Evolutionary conservation across 768 basidiomycete species (phyloP).

Genomic region (Bullera alba): DNA sequence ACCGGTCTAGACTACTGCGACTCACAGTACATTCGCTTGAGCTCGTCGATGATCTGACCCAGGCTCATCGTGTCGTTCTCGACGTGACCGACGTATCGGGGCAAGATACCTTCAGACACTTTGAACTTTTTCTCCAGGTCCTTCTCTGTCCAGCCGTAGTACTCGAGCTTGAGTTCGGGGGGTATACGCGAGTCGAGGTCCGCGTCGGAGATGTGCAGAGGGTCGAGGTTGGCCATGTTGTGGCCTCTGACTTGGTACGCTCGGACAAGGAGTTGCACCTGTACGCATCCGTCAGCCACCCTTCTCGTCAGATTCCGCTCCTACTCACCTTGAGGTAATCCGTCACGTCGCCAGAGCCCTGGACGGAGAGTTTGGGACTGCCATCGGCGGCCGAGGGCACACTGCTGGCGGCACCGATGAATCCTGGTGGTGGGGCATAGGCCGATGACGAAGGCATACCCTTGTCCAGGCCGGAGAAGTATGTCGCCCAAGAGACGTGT

Average conservation of each 20-base stretch:
- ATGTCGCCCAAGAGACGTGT: slow-evolving; percentile 87
- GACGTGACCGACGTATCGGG: slow-evolving; percentile 84
- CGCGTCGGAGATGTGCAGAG: slow-evolving; percentile 82
- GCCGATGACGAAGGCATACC: slow-evolving; percentile 64
- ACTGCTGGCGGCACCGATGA: slow-evolving; percentile 51
- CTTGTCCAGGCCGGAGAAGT: slow-evolving; percentile 87
- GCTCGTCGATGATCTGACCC: slow-evolving; percentile 80
- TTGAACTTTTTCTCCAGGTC: slow-evolving; percentile 92
- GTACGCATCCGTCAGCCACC: slow-evolving; percentile 2
- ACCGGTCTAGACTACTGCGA: slow-evolving; percentile 11
- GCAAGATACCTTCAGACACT: slow-evolving; percentile 91
- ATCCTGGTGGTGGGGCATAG: slow-evolving; percentile 72
- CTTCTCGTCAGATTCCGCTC: neutral
- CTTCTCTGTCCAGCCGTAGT: slow-evolving; percentile 88
- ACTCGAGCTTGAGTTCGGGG: slow-evolving; percentile 84
- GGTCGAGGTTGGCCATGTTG: slow-evolving; percentile 90
- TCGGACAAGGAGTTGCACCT: slow-evolving; percentile 96
- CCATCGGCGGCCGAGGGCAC: slow-evolving; percentile 65
- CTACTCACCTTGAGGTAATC: slow-evolving; percentile 81
- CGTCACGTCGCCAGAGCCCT: slow-evolving; percentile 62
- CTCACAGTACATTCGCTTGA: slow-evolving; percentile 91
- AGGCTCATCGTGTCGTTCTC: slow-evolving; percentile 72
- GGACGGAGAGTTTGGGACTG: slow-evolving; percentile 64
- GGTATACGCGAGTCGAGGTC: slow-evolving; percentile 73
- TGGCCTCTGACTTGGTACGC: slow-evolving; percentile 99